Percentiles rank a stretch among this genome's conserved stretches.
Conservation (phyloP, 345 rosid genomes). For the Carallia brachiata region DNA sequence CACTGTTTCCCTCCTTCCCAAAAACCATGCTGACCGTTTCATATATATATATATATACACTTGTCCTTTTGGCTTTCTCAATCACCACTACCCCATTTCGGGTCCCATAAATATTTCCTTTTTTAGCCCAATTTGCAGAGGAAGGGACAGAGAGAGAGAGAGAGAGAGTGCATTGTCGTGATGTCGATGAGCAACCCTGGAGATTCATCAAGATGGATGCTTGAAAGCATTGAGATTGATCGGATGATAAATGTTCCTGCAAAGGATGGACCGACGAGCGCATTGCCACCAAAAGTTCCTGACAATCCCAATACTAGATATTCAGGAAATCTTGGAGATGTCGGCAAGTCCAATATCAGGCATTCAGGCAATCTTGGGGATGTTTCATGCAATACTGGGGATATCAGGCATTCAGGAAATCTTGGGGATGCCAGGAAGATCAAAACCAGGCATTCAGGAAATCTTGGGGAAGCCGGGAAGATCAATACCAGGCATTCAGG, state of each 20-base stretch:
- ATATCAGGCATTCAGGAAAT: no score
- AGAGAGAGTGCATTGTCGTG: background rate
- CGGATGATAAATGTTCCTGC: conserved; percentile 41
- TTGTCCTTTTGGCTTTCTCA: background rate
- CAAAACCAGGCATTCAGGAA: no score
- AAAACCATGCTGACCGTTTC: background rate
- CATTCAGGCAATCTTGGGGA: no score
- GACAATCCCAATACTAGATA: background rate
- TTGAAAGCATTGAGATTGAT: conserved; percentile 58
- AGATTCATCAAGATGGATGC: conserved; percentile 54
- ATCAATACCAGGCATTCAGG: no score
- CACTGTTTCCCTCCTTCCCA: conserved; percentile 3
- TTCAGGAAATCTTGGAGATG: background rate
- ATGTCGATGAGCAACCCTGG: conserved; percentile 11
- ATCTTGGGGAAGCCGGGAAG: no score
- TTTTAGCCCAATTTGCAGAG: background rate
- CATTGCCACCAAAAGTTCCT: background rate
- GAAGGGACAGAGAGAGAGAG: no score
- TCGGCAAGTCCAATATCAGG: no score
- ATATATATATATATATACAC: background rate
- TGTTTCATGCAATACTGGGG: no score
- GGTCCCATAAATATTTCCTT: background rate
- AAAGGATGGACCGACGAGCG: conserved; percentile 7
- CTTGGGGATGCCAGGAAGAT: no score
- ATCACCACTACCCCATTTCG: background rate